Base-by-base conservation (phyloP, 106 monocot species). In the Amphibolis antarctica region DNA sequence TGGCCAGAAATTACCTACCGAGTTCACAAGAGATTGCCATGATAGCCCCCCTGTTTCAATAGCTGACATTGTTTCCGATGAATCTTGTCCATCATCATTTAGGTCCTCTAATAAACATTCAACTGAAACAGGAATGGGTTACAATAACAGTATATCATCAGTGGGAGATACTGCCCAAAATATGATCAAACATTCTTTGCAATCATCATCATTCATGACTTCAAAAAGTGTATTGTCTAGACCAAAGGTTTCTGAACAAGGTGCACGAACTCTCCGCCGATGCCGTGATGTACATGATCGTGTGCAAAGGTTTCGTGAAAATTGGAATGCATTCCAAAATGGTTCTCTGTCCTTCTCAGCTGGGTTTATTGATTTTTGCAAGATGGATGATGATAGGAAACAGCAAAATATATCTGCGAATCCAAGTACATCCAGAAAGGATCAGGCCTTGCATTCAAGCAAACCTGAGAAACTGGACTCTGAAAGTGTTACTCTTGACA, bases 261-360 rank as follows among this genome's bases (percentile, higher is more conserved):
- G 54, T 73, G 70, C 70, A 15, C 78, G 81, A 66, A 79, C 86
- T 36, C 66, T 81, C 55, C 53, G 27, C 21, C 62, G 47, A 14
- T 75, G 65, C 14, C 76, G 81, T 30, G 74, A 83, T 73, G 36
- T 78, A 53, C 67, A 75, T 46, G 69, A 21, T 26, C 70, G 53
- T 44, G 77, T 92, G 72, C 72, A 55, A 42, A 42, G 9, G 26
- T 62, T 92, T 53, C 80, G 91, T 55, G 78, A 79, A 60, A 86
- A 86, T 46, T 92, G 91, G 91, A 61, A 69, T 65, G 60, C 49
- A 14, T 51, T 92, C 19, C 74, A 69, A 55, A 53, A 62, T 59
- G 86, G 91, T 51, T 79, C 83, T 26, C 25, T 87, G 61, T 55
- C 44, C 44, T 92, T 92, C 71, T 72, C 60, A 19, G 64, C 81